Percentiles rank a stretch among this genome's conserved stretches.
phyloP scores from a whole-genome alignment of 306 rosid species.

The Trichosanthes cucumerina region DNA sequence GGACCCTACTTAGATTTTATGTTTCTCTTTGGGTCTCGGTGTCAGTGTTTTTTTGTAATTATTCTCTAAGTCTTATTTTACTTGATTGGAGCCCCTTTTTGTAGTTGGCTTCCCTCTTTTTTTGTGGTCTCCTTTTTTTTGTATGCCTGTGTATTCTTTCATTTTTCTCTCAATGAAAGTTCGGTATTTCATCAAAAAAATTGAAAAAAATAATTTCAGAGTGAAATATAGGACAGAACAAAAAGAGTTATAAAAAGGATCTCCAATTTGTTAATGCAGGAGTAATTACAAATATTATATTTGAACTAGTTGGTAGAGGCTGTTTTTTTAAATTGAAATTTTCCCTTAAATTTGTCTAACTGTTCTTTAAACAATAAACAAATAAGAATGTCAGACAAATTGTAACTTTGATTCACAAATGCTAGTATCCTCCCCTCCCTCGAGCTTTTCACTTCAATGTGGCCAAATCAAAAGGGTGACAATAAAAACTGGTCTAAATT shows the following conservation, averaged over 20 bases:
- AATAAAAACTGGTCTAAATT: neutral
- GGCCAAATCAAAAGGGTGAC: neutral
- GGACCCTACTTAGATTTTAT: no score
- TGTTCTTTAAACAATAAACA: neutral
- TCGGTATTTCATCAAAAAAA: no score
- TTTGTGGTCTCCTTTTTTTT: no score
- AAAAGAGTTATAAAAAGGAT: neutral
- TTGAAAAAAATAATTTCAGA: no score
- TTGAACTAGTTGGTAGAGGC: neutral
- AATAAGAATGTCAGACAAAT: neutral
- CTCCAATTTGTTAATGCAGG: neutral
- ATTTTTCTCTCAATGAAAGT: no score
- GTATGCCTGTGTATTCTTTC: no score
- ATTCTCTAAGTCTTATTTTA: no score
- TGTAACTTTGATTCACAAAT: neutral
- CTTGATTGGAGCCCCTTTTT: no score
- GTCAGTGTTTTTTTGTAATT: no score
- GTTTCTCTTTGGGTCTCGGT: no score
- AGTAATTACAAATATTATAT: neutral
- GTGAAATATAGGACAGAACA: neutral
- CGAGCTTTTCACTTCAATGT: constrained; percentile 14
- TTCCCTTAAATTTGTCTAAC: neutral
- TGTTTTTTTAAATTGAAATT: no score
- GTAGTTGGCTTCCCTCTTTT: no score
- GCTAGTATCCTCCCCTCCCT: neutral